Base-by-base conservation (phyloP, 2,329 filamentous ascomycete genomes). In the Xylariomycetidae sp. region DNA sequence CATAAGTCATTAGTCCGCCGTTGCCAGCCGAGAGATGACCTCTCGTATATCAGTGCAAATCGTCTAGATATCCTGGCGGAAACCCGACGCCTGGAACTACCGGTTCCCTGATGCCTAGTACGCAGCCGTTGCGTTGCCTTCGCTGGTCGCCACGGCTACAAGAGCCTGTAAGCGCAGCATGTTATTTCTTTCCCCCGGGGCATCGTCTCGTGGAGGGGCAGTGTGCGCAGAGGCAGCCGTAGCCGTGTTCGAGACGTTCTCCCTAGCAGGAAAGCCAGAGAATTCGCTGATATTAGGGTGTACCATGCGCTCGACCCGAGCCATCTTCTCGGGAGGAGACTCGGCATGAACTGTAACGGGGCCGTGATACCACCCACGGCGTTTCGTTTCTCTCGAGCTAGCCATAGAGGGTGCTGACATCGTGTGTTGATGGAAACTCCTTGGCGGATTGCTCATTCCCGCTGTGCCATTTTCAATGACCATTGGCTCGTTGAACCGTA, bases 361-460 rank as follows among this genome's bases (percentile, higher is more conserved):
- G 1, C 70, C 70, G 25, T 85, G 77, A 48, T 87, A 87, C 82
- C 83, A 88, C 2, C 72, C 84, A 38, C 82, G 79, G 3, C 84
- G 73, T 51, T 84, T 85, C 18, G 64, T 65, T 42, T 77, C 78
- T 7, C 77, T 70, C 4, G 74, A 67, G 1, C 74, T 77, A 8
- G 70, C 63, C 20, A 72, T 61, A 0, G 68, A 64, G 1, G 77
- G 76, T 2, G 76, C 75, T 4, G 76, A 80, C 61, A 77, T 69
- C 12, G 75, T 77, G 37, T 80, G 70, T 22, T 79, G 73, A 36
- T 77, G 73, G 15, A 63, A 54, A 26, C 55, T 50, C 54, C 51
- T 42, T 46, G 48, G 41, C 5, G 40, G 27, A 16, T 29, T 30
- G 10, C 31, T 28, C 4, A 34, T 17, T 11, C 31, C 41, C 12